A percentile compares a stretch with the other conserved stretches of the same genome.
phyloP scores from a whole-genome alignment of 202 grass and related monocot genomes.

The Eragrostis tef region DNA sequence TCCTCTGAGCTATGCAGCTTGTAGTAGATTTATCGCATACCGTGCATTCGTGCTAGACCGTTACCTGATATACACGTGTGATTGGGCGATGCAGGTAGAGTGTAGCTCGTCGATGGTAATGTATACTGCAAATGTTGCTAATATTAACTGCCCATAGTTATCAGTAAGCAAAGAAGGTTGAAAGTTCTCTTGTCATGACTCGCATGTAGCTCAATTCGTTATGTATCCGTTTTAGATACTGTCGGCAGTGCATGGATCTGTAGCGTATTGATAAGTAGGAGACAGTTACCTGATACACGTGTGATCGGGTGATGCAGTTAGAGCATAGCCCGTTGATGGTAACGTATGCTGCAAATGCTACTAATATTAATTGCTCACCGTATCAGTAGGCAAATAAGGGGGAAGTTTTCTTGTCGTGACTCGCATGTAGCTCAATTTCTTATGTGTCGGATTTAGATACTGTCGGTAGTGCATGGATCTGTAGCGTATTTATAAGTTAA shows the following conservation, averaged over 20 bases:
- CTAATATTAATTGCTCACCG: slow-evolving; percentile 11
- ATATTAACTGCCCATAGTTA: not conserved
- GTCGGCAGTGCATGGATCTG: slow-evolving; percentile 8
- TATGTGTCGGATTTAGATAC: not conserved
- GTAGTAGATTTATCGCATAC: slow-evolving; percentile 8
- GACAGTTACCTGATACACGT: not conserved
- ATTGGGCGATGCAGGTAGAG: not conserved
- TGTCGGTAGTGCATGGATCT: slow-evolving; percentile 9
- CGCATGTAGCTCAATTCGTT: slow-evolving; percentile 6
- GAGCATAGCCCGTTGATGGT: not conserved
- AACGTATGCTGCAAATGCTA: not conserved
- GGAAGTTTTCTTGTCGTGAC: slow-evolving; percentile 18
- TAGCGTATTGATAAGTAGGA: not conserved
- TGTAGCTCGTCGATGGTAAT: not conserved
- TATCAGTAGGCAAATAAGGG: slow-evolving; percentile 2
- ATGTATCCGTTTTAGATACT: not conserved
- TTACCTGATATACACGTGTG: slow-evolving; percentile 7
- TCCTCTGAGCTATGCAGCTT: not conserved
- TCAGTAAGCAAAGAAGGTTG: not conserved
- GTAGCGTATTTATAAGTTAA: not conserved
- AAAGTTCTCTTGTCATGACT: slow-evolving; percentile 24
- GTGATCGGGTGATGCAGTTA: slow-evolving; percentile 11
- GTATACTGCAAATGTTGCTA: not conserved
- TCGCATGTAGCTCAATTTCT: slow-evolving; percentile 1
- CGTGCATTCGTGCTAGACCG: not conserved